Evolutionary conservation across 306 rosid genomes (phyloP).

Genomic region (Abrus pulchellus): DNA sequence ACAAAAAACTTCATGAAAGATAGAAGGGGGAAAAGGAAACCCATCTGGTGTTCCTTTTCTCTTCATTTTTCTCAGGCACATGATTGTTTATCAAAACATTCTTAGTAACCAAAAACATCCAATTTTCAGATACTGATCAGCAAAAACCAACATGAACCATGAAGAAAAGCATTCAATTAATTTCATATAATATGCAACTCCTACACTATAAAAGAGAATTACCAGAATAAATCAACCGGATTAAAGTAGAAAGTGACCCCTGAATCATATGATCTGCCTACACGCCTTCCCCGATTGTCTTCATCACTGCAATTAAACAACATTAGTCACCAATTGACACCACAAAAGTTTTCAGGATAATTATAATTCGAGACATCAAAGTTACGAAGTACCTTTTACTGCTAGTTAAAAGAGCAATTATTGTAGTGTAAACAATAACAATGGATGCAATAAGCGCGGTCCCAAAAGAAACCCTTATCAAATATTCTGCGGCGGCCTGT

Average conservation of each 20-base stretch:
- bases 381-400: constrained; percentile 72
- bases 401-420: constrained; percentile 86
- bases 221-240: constrained; percentile 93
- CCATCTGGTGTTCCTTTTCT: constrained; percentile 9
- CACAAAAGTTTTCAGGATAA: constrained; percentile 20
- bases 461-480: constrained; percentile 95
- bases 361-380: not conserved
- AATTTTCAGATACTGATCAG: constrained; percentile 3
- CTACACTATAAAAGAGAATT: constrained; percentile 37
- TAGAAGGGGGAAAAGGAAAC: not conserved
- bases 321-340: constrained; percentile 42
- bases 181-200: constrained; percentile 3
- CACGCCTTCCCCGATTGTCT: constrained; percentile 94
- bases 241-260: constrained; percentile 77
- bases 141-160: constrained; percentile 21
- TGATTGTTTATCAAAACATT: not conserved
- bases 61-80: not conserved
- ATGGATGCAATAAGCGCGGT: constrained; percentile 94
- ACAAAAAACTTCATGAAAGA: not conserved
- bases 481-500: constrained; percentile 83
- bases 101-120: constrained; percentile 20
- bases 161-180: constrained; percentile 17
- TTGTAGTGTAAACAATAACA: constrained; percentile 93
- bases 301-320: constrained; percentile 73
- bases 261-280: constrained; percentile 84